Evolutionary conservation across 116 monocot genomes (phyloP).

Genomic region (Cymodocea nodosa): DNA sequence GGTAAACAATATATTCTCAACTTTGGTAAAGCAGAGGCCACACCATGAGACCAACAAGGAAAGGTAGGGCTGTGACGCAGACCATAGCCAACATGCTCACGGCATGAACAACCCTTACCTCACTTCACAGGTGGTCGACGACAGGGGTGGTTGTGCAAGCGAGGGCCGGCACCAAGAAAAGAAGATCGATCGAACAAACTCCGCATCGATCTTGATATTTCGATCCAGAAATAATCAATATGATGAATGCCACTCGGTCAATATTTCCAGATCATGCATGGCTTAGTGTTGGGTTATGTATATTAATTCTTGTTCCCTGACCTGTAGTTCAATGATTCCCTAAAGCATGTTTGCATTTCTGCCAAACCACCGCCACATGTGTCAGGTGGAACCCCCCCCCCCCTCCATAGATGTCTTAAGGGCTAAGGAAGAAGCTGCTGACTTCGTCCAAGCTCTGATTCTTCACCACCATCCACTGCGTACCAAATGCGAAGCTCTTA

Average conservation of each 20-base stretch:
- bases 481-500: constrained; percentile 1
- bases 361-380: too few species aligned
- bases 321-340: neutral
- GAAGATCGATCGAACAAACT: too few species aligned
- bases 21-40: neutral
- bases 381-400: neutral
- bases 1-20: neutral
- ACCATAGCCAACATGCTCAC: neutral
- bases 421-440: constrained; percentile 2
- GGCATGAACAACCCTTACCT: constrained; percentile 8
- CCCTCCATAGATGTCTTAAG: neutral
- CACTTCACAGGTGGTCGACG: constrained; percentile 3
- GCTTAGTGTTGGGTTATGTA: too few species aligned
- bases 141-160: neutral
- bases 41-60: neutral
- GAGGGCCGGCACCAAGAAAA: too few species aligned
- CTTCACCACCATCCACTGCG: neutral
- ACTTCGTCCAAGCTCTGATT: neutral
- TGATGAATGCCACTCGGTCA: too few species aligned
- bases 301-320: neutral
- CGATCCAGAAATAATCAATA: too few species aligned
- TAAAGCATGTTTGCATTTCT: neutral
- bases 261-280: too few species aligned
- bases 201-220: too few species aligned
- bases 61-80: constrained; percentile 4